Evolutionary conservation across 495 filamentous ascomycete species (phyloP), one percentile per base, ranked within the genome.

Genomic region (Hypomontagnella monticulosa): DNA sequence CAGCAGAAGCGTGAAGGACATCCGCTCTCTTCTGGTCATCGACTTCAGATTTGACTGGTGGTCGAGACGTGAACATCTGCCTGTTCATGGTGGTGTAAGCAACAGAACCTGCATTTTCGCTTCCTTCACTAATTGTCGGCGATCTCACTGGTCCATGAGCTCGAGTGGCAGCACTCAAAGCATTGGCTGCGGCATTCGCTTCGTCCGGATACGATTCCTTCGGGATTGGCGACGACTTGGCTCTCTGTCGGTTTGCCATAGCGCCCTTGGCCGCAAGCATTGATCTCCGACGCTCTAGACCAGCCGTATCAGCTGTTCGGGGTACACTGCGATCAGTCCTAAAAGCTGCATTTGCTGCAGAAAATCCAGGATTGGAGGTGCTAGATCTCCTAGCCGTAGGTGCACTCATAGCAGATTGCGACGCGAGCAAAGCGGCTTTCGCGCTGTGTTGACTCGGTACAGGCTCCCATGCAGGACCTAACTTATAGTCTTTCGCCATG

Each of bases 31-130:
- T 88, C 73, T 87, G 80, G 63, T 96, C 93, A 34, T 96, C 89
- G 0, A 87, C 70, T 69, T 96, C 92, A 5, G 80, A 76, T 32
- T 85, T 79, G 4, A 95, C 86, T 0, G 89, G 91, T 10, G 93
- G 93, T 44, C 86, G 78, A 2, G 90, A 88, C 1, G 89, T 92
- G 65, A 88, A 94, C 81, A 96, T 87, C 30, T 85, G 85, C 57
- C 86, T 80, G 53, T 77, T 67, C 82, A 86, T 79, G 10, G 72
- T 81, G 3, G 80, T 81, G 51, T 71, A 78, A 0, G 80, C 79
- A 18, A 82, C 63, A 33, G 81, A 74, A 3, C 81, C 80, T n/a
- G 55, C 66, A 1, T 72, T 75, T 8, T 74, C 73, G 27, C 66
- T 61, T n/a, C 59, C 20, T 9, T 54, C 50, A 52, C 52, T 56